phyloP scores from a whole-genome alignment of 192 early-diverging fungal genomes.

The Podila epigama region DNA sequence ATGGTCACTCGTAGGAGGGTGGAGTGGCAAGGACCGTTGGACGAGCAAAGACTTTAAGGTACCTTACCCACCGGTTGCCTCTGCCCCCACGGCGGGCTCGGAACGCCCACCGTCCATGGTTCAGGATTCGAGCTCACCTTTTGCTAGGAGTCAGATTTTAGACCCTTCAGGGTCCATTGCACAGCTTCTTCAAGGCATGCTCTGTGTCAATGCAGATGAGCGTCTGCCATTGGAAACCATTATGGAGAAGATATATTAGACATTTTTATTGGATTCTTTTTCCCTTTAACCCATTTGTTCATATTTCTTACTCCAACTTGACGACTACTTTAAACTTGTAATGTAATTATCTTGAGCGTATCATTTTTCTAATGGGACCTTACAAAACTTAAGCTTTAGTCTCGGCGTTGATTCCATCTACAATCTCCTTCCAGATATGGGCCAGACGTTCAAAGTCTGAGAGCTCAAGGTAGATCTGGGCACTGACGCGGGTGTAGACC shows the following conservation, averaged over 20 bases:
- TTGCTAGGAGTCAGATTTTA: constrained; percentile 14
- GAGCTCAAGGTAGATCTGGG: constrained; percentile 63
- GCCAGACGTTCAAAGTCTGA: constrained; percentile 57
- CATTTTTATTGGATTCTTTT: too few species aligned
- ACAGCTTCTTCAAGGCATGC: constrained; percentile 26
- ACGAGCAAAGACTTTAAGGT: constrained; percentile 14
- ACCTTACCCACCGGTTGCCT: constrained; percentile 19
- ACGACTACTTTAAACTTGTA: too few species aligned
- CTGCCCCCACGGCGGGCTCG: not conserved
- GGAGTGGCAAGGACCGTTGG: constrained; percentile 11
- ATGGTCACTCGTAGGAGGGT: constrained; percentile 35
- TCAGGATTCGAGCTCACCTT: not conserved
- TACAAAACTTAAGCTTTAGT: not conserved
- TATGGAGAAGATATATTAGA: constrained; percentile 45
- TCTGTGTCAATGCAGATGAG: constrained; percentile 22
- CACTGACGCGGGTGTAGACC: constrained; percentile 61
- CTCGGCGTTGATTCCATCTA: constrained; percentile 40
- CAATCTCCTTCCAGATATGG: constrained; percentile 53
- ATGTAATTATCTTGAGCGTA: not conserved
- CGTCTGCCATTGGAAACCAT: constrained; percentile 25
- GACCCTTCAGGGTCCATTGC: constrained; percentile 35
- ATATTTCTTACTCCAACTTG: too few species aligned
- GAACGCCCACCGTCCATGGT: not conserved
- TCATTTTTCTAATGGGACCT: not conserved
- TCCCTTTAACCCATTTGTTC: too few species aligned